Evolutionary conservation across 306 rosid species (phyloP).

Genomic region (Vicia villosa): DNA sequence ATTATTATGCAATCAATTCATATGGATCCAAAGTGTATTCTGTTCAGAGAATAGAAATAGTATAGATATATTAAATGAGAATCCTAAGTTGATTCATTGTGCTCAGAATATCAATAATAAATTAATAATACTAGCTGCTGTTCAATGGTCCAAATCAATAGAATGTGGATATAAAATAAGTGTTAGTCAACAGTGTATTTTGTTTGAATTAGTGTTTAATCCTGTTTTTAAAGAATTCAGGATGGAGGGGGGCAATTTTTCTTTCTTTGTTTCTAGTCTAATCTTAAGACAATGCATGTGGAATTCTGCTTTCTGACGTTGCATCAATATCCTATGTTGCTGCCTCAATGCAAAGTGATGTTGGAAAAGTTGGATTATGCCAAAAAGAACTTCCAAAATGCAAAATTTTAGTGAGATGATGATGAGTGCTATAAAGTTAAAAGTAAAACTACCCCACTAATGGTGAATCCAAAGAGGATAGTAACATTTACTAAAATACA

Average conservation of each 20-base stretch:
- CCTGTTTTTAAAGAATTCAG: slow-evolving; percentile 10
- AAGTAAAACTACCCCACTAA: background rate
- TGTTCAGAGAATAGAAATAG: background rate
- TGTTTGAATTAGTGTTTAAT: slow-evolving; percentile 32
- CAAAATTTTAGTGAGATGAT: slow-evolving; percentile 5
- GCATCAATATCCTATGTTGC: slow-evolving; percentile 27
- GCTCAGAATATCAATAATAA: background rate
- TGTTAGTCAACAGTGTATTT: background rate
- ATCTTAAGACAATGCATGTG: slow-evolving; percentile 37
- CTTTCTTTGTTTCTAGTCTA: background rate
- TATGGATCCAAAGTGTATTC: slow-evolving; percentile 1
- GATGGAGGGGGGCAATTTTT: background rate
- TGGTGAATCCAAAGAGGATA: background rate
- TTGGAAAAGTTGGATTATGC: slow-evolving; percentile 30
- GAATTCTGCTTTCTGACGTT: slow-evolving; percentile 33
- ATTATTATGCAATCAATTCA: slow-evolving; percentile 2
- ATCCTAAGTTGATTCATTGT: slow-evolving; percentile 3
- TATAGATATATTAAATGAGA: background rate
- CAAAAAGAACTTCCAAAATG: slow-evolving; percentile 27
- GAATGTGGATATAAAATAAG: background rate
- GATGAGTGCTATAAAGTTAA: slow-evolving; percentile 1
- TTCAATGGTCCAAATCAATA: slow-evolving; percentile 43
- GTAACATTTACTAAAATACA: background rate
- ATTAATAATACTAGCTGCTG: slow-evolving; percentile 1
- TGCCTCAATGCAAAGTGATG: background rate